These are phyloP conservation scores for Acanthamoeba triangularis DNA, from an alignment of 208 protist genomes.

Conservation along the genomic window DNA sequence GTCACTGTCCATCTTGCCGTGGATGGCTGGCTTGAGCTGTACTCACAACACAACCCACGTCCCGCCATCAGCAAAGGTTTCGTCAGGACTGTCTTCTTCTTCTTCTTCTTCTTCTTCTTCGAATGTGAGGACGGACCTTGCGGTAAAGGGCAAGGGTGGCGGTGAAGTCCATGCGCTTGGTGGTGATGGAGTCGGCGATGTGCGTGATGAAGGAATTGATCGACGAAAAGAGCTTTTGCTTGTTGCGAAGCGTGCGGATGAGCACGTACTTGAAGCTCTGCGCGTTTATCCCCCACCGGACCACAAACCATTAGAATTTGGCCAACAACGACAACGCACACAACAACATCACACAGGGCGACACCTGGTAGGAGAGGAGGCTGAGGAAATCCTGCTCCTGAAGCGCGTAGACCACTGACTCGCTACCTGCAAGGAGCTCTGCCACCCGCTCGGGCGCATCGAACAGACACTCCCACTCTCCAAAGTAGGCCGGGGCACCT, in stretches of 20 bases:
- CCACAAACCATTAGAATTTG: background rate
- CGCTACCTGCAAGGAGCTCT: background rate
- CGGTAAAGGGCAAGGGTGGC: background rate
- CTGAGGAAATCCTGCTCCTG: background rate
- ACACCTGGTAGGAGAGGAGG: background rate
- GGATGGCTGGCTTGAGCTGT: constrained; percentile 93
- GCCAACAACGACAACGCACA: background rate
- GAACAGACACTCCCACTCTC: constrained; percentile 12
- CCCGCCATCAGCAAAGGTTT: too few species aligned
- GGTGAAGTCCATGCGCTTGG: background rate
- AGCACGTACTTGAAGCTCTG: constrained; percentile 53
- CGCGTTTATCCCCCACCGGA: too few species aligned
- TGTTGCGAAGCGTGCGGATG: background rate
- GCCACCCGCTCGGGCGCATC: background rate
- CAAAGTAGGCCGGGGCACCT: constrained; percentile 28
- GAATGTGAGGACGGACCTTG: too few species aligned
- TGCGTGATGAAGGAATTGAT: constrained; percentile 22
- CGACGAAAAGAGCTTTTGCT: constrained; percentile 37
- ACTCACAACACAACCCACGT: background rate
- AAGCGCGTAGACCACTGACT: background rate
- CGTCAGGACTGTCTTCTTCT: too few species aligned
- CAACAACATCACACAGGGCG: background rate
- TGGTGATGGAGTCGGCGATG: constrained; percentile 15
- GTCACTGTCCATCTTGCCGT: constrained; percentile 92
- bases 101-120: too few species aligned